Evolutionary conservation across 2,329 filamentous ascomycete genomes (phyloP).

Genomic region (Westerdykella aurantiaca): DNA sequence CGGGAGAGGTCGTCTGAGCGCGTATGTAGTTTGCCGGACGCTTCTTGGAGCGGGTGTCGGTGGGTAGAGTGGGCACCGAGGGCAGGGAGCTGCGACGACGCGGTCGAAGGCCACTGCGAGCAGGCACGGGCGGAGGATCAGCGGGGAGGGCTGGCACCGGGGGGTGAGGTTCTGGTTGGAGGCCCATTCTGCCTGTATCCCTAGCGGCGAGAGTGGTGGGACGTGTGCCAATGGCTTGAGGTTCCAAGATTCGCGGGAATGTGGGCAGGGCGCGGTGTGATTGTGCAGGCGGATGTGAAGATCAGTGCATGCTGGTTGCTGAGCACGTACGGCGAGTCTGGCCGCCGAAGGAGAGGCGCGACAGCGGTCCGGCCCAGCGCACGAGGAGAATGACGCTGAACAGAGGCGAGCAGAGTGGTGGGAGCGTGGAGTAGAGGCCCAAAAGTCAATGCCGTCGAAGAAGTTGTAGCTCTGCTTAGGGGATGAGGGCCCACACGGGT

Average conservation of each 20-base stretch:
- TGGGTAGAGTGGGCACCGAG: slow-evolving; percentile 7
- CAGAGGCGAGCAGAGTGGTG: no score
- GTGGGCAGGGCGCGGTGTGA: slow-evolving; percentile 4
- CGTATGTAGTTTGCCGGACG: slow-evolving; percentile 34
- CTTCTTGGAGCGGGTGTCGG: slow-evolving; percentile 17
- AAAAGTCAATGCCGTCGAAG: no score
- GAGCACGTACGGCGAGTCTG: no score
- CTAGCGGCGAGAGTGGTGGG: not conserved
- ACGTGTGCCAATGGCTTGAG: not conserved
- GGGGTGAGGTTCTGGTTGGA: slow-evolving; percentile 13
- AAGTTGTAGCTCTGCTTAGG: no score
- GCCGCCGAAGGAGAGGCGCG: no score
- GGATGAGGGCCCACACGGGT: no score
- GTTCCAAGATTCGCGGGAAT: not conserved
- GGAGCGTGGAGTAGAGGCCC: no score
- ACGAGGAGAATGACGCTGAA: no score
- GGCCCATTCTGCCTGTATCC: slow-evolving; percentile 20
- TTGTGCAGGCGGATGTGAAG: slow-evolving; percentile 8
- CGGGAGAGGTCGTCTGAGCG: slow-evolving; percentile 50
- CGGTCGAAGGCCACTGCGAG: slow-evolving; percentile 19
- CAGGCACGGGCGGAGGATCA: slow-evolving; percentile 5
- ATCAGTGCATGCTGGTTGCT: slow-evolving; percentile 10
- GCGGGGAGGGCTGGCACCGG: slow-evolving; percentile 15
- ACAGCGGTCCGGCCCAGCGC: no score
- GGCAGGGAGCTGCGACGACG: slow-evolving; percentile 29